Base-by-base conservation (phyloP, 176 grass and related monocot genomes). In the Pontederia crassipes region DNA sequence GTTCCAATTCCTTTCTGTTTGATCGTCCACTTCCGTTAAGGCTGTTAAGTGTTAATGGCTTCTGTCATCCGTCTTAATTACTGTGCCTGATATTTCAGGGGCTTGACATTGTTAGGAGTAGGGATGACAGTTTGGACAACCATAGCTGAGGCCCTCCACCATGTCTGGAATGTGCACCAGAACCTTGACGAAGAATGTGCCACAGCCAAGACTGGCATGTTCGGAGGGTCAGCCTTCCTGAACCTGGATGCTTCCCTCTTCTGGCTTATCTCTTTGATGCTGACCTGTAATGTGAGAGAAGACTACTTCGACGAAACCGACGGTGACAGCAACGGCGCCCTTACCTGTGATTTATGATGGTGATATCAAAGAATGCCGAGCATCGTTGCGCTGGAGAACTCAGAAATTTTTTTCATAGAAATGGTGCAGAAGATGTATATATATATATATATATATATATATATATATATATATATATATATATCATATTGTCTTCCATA, bases 181-280 rank as follows among this genome's bases (percentile, higher is more conserved):
- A 62, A 87, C 63, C 15, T 62, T n/a, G 49, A 9, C 1, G 67
- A 76, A 14, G 28, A 65, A 0, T 84, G 78, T 63, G 75, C 75
- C 3, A 84, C 75, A 24, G 75, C 75, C 14, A 79, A 81, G 65
- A 89, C 80, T 0, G 85, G 86, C n/a, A 8, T 95, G 17, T 63
- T 90, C 49, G 78, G 80, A 10, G 83, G 80, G 10, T 57, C 72
- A 4, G 83, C 80, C 28, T 90, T 85, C 68, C 64, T 87, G 17
- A 54, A 79, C 55, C 82, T 95, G 4, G 65, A 90, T 68, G 80
- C 78, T 8, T 46, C 66, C 46, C 61, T 95, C 71, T 86, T 95
- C 40, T 95, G 83, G 91, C 29, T 90, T 9, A 28, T 72, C 4
- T 71, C 59, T 68, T 53, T 74, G 50, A 85, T 95, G 83, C 74